These are phyloP conservation scores for Rhodosporidiobolus odoratus DNA, from an alignment of 768 basidiomycete species.

Conservation along the genomic window DNA sequence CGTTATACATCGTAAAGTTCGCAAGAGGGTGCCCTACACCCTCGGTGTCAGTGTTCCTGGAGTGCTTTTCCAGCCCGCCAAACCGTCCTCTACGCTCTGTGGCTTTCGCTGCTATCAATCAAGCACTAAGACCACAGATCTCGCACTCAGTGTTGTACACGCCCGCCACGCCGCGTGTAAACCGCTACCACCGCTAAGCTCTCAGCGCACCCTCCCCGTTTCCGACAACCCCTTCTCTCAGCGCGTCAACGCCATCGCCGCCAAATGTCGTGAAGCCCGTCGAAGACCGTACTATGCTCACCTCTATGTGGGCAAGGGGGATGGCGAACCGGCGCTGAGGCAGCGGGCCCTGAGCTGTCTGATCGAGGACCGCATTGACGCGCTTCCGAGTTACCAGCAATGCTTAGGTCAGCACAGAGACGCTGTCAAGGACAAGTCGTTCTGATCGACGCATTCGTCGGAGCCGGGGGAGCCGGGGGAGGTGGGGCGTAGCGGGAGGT, in stretches of 20 bases:
- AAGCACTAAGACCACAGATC: too few relatives aligned
- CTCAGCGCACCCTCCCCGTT: constrained; percentile 74
- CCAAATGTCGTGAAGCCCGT: constrained; percentile 90
- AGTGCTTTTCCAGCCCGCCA: too few relatives aligned
- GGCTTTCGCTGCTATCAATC: too few relatives aligned
- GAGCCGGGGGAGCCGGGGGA: too few relatives aligned
- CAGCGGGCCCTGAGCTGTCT: constrained; percentile 91
- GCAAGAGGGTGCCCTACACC: too few relatives aligned
- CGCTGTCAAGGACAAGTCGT: constrained; percentile 31
- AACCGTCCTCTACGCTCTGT: too few relatives aligned
- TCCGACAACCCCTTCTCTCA: constrained; percentile 95
- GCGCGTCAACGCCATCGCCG: constrained; percentile 84
- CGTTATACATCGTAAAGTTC: too few relatives aligned
- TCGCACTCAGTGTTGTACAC: too few relatives aligned
- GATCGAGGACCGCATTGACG: constrained; percentile 92
- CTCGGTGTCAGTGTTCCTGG: too few relatives aligned
- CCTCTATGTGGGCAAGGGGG: constrained; percentile 93
- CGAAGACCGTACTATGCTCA: constrained; percentile 88
- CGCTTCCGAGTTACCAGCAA: constrained; percentile 91
- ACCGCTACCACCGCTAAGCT: too few relatives aligned
- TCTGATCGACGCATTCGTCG: too few relatives aligned
- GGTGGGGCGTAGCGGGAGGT: background rate
- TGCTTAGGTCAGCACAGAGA: constrained; percentile 51
- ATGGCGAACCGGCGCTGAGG: constrained; percentile 88
- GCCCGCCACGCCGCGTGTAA: too few relatives aligned